Evolutionary conservation across 768 basidiomycete species (phyloP), one percentile per base, ranked within the genome.

Genomic region (Pseudohyphozyma bogoriensis): DNA sequence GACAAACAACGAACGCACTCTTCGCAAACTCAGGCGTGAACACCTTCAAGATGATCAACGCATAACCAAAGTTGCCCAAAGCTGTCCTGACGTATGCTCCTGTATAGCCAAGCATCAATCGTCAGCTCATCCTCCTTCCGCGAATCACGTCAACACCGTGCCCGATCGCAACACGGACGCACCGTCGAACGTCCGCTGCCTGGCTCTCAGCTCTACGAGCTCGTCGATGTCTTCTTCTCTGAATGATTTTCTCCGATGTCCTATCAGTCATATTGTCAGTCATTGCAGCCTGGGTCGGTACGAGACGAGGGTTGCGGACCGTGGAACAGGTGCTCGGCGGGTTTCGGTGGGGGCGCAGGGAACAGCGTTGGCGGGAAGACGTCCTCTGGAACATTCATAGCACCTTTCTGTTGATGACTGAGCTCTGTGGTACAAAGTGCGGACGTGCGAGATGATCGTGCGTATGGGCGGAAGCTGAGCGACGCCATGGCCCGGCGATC

Each of bases 61-160:
- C 79, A 69, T 85, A 87, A 0, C 86, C 84, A 3, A 91, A 77
- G 58, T 82, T 81, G 18, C 82, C 82, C 12, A 90, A 76, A 0
- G 87, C 87, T 0, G 83, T 85, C 31, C 87, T 82, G 39, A 78
- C 79, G 73, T 89, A 89, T 18, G 87, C 86, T 20, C 86, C 87
- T 59, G 42, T 26, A 2, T 20, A 4, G 10, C 10, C 7, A 12
- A 10, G 28, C 29, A 6, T 31, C 8, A 49, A 6, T 6, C 6
- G 24, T 20, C 32, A 33, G 54, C n/a, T 33, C 1, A 9, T 7
- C 31, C 7, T n/a, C 18, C 26, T 8, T 33, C 10, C 13, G 9
- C 13, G 26, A 50, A 6, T 7, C 10, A 15, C 6, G 31, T 29
- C 20, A 33, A 32, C 4, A 13, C 5, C 4, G 8, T 20, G 22